phyloP scores from a whole-genome alignment of 2,329 filamentous ascomycete genomes.

The Plenodomus tracheiphilus region DNA sequence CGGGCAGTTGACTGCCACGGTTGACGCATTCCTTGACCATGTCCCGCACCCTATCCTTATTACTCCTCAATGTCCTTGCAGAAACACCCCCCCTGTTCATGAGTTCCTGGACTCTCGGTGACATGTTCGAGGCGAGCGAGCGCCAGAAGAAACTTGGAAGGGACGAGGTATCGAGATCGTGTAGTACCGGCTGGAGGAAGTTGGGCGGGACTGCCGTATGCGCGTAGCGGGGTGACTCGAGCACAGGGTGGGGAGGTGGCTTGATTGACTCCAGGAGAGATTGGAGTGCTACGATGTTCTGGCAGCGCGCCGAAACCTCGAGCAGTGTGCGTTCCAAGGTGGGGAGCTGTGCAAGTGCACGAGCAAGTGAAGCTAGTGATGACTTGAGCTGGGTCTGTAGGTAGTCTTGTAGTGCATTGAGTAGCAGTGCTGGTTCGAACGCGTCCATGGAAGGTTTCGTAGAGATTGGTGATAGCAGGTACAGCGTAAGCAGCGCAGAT shows the following conservation, averaged over 20 bases:
- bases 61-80: conserved; percentile 76
- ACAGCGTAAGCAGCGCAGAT: conserved; percentile 76
- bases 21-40: conserved; percentile 83
- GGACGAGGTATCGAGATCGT: conserved; percentile 82
- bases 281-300: conserved; percentile 89
- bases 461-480: conserved; percentile 73
- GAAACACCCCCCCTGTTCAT: conserved; percentile 80
- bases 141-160: conserved; percentile 94
- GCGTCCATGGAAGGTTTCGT: conserved; percentile 52
- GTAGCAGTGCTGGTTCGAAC: conserved; percentile 70
- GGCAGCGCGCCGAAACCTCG: conserved; percentile 82
- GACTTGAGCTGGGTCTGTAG: conserved; percentile 79
- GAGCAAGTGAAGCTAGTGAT: conserved; percentile 72
- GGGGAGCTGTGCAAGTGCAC: conserved; percentile 78
- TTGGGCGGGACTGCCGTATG: conserved; percentile 37
- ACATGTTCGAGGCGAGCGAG: conserved; percentile 76
- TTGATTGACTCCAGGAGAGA: conserved; percentile 71
- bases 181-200: conserved; percentile 73
- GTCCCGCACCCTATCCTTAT: conserved; percentile 73
- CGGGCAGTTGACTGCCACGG: conserved; percentile 71
- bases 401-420: conserved; percentile 78
- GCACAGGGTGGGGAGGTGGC: conserved; percentile 69
- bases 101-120: conserved; percentile 80
- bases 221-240: conserved; percentile 43
- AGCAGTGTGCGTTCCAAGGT: conserved; percentile 78